Conservation (phyloP, 805 yeast genomes). For the Saccharomycopsis capsularis region DNA sequence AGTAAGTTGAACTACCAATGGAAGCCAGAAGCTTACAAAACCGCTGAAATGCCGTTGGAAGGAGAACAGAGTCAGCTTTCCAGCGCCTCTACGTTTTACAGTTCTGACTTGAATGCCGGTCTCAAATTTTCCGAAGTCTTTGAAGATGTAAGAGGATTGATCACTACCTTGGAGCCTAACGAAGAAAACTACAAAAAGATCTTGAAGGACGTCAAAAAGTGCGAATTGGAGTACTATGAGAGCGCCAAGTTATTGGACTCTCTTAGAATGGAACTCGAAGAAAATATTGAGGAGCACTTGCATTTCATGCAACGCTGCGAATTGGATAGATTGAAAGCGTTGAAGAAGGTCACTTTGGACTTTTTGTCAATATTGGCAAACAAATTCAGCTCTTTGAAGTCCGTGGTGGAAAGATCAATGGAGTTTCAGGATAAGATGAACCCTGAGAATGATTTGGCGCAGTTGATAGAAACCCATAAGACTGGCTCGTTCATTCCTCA, state of each 20-base stretch:
- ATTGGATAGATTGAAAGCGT: slow-evolving; percentile 64
- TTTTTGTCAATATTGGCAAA: slow-evolving; percentile 61
- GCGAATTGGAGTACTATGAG: slow-evolving; percentile 51
- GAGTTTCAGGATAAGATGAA: slow-evolving; percentile 64
- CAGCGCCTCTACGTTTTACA: slow-evolving; percentile 12
- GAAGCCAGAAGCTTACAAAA: slow-evolving; percentile 60
- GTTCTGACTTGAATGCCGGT: slow-evolving; percentile 8
- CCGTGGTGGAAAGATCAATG: slow-evolving; percentile 52
- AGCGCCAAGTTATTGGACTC: slow-evolving; percentile 55
- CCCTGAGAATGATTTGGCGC: slow-evolving; percentile 61
- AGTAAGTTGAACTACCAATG: slow-evolving; percentile 74
- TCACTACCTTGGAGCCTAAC: slow-evolving; percentile 22
- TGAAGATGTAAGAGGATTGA: slow-evolving; percentile 20
- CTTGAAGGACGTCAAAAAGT: slow-evolving; percentile 47
- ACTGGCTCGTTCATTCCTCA: slow-evolving; percentile 73
- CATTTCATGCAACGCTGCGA: slow-evolving; percentile 80
- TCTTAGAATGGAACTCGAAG: slow-evolving; percentile 68
- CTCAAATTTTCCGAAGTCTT: slow-evolving; percentile 18
- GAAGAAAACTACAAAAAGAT: slow-evolving; percentile 39
- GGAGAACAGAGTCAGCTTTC: background rate
- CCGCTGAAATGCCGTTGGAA: slow-evolving; percentile 35
- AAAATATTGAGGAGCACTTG: slow-evolving; percentile 60
- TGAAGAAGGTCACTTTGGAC: slow-evolving; percentile 69
- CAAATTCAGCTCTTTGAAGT: slow-evolving; percentile 49
- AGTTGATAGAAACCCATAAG: slow-evolving; percentile 56